Conservation (phyloP, 2,329 filamentous ascomycete species). For the Drechslera avenae region DNA sequence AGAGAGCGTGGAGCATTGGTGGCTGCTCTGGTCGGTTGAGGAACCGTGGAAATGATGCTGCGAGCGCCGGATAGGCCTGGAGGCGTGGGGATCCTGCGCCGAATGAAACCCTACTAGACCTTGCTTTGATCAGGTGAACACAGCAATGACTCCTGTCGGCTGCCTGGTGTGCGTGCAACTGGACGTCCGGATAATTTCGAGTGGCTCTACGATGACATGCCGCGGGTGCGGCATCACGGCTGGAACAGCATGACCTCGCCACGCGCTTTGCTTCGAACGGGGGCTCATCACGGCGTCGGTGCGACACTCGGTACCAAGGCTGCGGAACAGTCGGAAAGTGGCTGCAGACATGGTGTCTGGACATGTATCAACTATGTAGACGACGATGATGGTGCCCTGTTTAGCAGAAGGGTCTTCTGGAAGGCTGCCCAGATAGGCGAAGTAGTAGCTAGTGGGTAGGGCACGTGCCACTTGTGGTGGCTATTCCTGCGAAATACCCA, state of each 20-base stretch:
- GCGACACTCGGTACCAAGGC: slow-evolving; percentile 12
- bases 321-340: not conserved
- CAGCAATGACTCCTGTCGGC: slow-evolving; percentile 4
- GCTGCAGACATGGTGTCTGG: slow-evolving; percentile 2
- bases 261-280: not conserved
- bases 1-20: slow-evolving; percentile 2
- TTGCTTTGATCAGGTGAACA: slow-evolving; percentile 17
- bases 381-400: slow-evolving; percentile 14
- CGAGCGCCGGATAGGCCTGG: slow-evolving; percentile 11
- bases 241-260: not conserved
- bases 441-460: slow-evolving; percentile 13
- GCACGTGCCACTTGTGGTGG: slow-evolving; percentile 15
- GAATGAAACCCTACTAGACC: slow-evolving; percentile 3
- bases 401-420: slow-evolving; percentile 11
- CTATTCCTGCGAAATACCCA: slow-evolving; percentile 19
- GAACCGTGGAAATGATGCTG: slow-evolving; percentile 19
- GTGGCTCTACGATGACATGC: not conserved
- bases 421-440: slow-evolving; percentile 16
- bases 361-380: slow-evolving; percentile 3
- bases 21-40: slow-evolving; percentile 4
- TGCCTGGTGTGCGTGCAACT: not conserved
- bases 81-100: slow-evolving; percentile 18
- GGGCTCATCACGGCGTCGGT: not conserved
- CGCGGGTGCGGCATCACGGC: not conserved
- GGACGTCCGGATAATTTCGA: not conserved